Conservation (phyloP, 192 early-diverging fungal genomes). For the Dissophora globulifera region DNA sequence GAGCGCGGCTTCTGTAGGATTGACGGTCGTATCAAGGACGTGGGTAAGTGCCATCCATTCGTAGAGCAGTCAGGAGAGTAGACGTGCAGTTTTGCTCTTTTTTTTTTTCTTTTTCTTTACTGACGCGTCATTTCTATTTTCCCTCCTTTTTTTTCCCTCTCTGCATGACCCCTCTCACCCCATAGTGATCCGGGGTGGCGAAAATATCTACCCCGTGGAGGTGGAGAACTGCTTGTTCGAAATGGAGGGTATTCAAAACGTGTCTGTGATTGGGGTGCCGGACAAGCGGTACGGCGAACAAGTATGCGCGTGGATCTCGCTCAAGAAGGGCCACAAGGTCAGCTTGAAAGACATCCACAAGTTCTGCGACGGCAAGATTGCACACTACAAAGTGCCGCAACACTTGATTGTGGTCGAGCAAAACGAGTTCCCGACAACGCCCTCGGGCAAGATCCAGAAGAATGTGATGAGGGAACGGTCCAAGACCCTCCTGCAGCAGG, state of each 20-base stretch:
- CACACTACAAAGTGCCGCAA: slow-evolving; percentile 60
- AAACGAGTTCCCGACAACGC: slow-evolving; percentile 55
- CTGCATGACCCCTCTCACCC: neutral
- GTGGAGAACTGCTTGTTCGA: slow-evolving; percentile 60
- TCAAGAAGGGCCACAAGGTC: slow-evolving; percentile 24
- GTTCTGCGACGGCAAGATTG: slow-evolving; percentile 56
- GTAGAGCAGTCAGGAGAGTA: too few relatives aligned
- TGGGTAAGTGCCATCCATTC: too few relatives aligned
- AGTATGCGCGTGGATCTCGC: slow-evolving; percentile 60
- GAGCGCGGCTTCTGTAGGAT: slow-evolving; percentile 58
- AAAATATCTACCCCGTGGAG: slow-evolving; percentile 61
- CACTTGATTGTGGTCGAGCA: slow-evolving; percentile 45
- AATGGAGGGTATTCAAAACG: slow-evolving; percentile 52
- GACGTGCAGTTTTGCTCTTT: too few relatives aligned
- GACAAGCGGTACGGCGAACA: slow-evolving; percentile 57
- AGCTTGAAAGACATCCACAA: slow-evolving; percentile 46
- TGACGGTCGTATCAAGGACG: slow-evolving; percentile 63
- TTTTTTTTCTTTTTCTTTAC: neutral
- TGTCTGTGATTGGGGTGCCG: slow-evolving; percentile 60
- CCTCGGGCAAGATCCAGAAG: slow-evolving; percentile 62
- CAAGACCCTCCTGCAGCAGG: slow-evolving; percentile 7
- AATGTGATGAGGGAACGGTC: slow-evolving; percentile 51
- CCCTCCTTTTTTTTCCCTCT: neutral
- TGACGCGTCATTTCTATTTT: too few relatives aligned
- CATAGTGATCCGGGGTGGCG: slow-evolving; percentile 62